phyloP scores from a whole-genome alignment of 2,329 filamentous ascomycete genomes.

The Aureobasidium sp. region DNA sequence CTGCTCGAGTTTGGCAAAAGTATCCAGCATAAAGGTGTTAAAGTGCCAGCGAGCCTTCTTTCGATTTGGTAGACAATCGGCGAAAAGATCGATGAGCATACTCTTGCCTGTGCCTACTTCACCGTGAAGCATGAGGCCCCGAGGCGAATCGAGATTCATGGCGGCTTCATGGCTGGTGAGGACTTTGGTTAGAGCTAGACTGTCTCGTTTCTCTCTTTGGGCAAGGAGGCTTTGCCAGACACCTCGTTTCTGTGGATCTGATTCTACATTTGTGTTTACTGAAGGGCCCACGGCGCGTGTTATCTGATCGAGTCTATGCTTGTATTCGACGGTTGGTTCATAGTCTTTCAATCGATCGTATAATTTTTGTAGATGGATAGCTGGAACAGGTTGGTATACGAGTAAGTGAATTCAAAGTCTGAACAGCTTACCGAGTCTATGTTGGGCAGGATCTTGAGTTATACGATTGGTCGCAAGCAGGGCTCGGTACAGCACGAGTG shows the following conservation, averaged over 20 bases:
- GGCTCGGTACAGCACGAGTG: conserved; percentile 66
- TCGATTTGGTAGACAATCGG: conserved; percentile 62
- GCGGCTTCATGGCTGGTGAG: conserved; percentile 64
- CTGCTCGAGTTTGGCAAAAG: conserved; percentile 61
- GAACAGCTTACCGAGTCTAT: conserved; percentile 43
- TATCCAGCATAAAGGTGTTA: conserved; percentile 78
- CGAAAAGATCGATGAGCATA: conserved; percentile 78
- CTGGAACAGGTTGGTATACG: conserved; percentile 25
- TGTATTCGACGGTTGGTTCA: conserved; percentile 61
- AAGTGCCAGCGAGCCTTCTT: conserved; percentile 74
- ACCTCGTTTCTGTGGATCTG: conserved; percentile 12
- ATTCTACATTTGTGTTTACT: conserved; percentile 12
- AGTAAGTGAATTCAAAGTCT: neutral
- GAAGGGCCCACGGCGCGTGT: conserved; percentile 34
- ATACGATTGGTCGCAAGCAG: conserved; percentile 59
- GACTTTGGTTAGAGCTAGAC: conserved; percentile 57
- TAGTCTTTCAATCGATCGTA: conserved; percentile 72
- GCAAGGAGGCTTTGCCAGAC: conserved; percentile 50
- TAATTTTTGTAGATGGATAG: conserved; percentile 67
- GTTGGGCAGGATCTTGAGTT: conserved; percentile 61
- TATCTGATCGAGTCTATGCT: conserved; percentile 54
- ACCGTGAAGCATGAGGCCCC: conserved; percentile 67
- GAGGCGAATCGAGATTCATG: conserved; percentile 61
- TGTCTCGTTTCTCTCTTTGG: conserved; percentile 43
- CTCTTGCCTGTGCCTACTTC: conserved; percentile 78